These are phyloP conservation scores for Biscogniauxia sp. DNA, from an alignment of 2,329 filamentous ascomycete genomes.

Conservation along the genomic window DNA sequence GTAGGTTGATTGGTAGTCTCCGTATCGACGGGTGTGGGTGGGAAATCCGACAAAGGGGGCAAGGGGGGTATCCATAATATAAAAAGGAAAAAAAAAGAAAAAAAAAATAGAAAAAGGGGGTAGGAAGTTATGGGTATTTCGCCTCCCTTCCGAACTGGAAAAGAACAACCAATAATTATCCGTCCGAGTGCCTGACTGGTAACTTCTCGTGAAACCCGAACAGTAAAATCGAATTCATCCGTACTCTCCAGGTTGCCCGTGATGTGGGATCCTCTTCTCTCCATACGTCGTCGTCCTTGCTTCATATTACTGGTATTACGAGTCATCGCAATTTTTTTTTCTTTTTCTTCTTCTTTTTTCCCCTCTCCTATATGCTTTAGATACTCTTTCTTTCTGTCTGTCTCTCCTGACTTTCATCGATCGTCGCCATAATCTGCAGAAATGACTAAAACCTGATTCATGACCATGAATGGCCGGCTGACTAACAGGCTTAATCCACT, in stretches of 20 bases:
- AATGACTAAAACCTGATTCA: neutral
- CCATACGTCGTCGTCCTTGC: no score
- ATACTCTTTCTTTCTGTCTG: neutral
- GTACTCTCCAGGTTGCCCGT: neutral
- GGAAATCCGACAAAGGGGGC: no score
- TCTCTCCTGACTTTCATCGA: neutral
- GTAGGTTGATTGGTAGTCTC: no score
- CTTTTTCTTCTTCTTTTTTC: neutral
- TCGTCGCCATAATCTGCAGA: neutral
- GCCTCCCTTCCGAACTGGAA: conserved; percentile 2
- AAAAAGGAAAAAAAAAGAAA: neutral
- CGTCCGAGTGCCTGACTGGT: neutral
- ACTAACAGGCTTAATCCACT: conserved; percentile 6
- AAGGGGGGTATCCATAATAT: conserved; percentile 20
- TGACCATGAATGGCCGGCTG: neutral
- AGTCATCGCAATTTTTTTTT: neutral
- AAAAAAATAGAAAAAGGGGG: conserved; percentile 7
- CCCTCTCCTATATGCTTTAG: no score
- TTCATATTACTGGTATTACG: neutral
- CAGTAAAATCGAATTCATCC: neutral
- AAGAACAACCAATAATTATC: neutral
- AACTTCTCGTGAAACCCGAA: neutral
- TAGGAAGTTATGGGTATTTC: conserved; percentile 8
- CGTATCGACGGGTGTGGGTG: neutral
- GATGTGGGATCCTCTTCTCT: no score